These are phyloP conservation scores for Cyberlindnera suaveolens DNA, from an alignment of 805 yeast genomes.

Conservation along the genomic window DNA sequence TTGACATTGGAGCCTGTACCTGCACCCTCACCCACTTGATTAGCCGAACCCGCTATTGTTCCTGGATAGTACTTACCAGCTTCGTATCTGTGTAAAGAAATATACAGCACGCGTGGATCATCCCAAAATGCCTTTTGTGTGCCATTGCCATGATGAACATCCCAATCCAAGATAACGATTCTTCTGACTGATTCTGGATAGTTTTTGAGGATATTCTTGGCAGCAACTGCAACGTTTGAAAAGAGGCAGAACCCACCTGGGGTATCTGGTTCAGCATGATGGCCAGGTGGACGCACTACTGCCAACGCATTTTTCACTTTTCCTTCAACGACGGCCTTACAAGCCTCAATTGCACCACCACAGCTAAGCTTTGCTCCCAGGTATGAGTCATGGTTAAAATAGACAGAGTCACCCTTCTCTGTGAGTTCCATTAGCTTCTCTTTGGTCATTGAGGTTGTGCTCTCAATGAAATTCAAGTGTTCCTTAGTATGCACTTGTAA, in stretches of 20 bases:
- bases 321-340: slow-evolving; percentile 92
- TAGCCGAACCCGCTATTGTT: slow-evolving; percentile 74
- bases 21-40: slow-evolving; percentile 74
- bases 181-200: slow-evolving; percentile 86
- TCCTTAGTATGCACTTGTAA: slow-evolving; percentile 77
- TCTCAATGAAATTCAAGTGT: slow-evolving; percentile 69
- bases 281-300: slow-evolving; percentile 98
- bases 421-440: slow-evolving; percentile 76
- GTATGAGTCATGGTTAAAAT: slow-evolving; percentile 85
- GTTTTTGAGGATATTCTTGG: slow-evolving; percentile 69
- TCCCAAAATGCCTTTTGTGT: slow-evolving; percentile 88
- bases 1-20: slow-evolving; percentile 89
- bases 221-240: slow-evolving; percentile 96
- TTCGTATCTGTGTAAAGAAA: slow-evolving; percentile 90
- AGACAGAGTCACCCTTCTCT: slow-evolving; percentile 89
- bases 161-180: slow-evolving; percentile 92
- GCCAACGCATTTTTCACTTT: slow-evolving; percentile 88
- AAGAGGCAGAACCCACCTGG: slow-evolving; percentile 97
- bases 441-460: slow-evolving; percentile 71
- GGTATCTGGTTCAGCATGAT: slow-evolving; percentile 96
- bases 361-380: slow-evolving; percentile 86
- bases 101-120: slow-evolving; percentile 86
- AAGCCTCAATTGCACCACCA: slow-evolving; percentile 96
- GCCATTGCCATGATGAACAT: slow-evolving; percentile 98
- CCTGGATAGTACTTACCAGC: slow-evolving; percentile 93